A percentile compares a stretch with the other conserved stretches of the same genome.
Conservation (phyloP, 768 basidiomycete genomes). For the Podaxis rugospora region DNA sequence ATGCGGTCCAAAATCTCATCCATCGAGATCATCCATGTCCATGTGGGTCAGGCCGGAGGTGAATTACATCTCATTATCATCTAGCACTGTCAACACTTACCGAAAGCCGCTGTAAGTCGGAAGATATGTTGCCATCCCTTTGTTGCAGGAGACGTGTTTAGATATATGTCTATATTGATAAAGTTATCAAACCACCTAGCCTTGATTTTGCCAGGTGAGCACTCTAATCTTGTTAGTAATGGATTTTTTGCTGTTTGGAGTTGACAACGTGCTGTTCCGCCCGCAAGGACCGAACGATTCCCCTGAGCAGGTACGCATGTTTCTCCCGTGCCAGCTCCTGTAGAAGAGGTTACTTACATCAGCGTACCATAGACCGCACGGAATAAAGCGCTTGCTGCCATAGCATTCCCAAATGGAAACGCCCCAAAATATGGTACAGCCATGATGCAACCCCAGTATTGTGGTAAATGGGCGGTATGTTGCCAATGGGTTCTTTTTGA, state of each 20-base stretch:
- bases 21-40: conserved; percentile 67
- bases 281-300: conserved; percentile 60
- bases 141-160: conserved; percentile 66
- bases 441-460: conserved; percentile 60
- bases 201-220: conserved; percentile 74
- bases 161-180: conserved; percentile 77
- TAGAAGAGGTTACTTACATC: not conserved
- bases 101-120: conserved; percentile 24
- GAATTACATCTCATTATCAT: conserved; percentile 16
- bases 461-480: conserved; percentile 82
- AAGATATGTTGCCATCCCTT: conserved; percentile 38
- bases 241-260: not conserved
- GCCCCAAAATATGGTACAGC: conserved; percentile 59
- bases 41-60: conserved; percentile 64
- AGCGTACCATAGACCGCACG: conserved; percentile 32
- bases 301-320: conserved; percentile 52
- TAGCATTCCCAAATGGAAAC: conserved; percentile 56
- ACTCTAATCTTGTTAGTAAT: not conserved
- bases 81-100: not conserved
- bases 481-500: not conserved
- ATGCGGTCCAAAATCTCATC: conserved; percentile 67
- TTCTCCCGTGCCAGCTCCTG: not conserved
- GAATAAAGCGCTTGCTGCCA: conserved; percentile 55
- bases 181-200: conserved; percentile 88
- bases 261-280: not conserved